Evolutionary conservation across 192 early-diverging fungal species (phyloP).

Genomic region (Entomortierella chlamydospora): DNA sequence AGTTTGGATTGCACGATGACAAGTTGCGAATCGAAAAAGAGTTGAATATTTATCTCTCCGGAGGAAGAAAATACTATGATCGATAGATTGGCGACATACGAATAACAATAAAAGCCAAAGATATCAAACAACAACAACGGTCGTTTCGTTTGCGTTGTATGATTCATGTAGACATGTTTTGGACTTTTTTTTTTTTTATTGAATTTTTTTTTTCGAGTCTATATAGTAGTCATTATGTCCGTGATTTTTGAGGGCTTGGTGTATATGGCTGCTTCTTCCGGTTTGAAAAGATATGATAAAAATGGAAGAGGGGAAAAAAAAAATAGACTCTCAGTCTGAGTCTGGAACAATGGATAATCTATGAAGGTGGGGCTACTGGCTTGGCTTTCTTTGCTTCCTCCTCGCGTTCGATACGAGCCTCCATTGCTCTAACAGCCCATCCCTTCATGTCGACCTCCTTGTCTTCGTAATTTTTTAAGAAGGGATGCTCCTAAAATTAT

Average conservation of each 20-base stretch:
- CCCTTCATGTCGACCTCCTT: slow-evolving; percentile 83
- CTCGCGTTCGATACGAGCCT: slow-evolving; percentile 41
- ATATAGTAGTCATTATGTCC: neutral
- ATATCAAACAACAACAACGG: too few species aligned
- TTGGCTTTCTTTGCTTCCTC: slow-evolving; percentile 25
- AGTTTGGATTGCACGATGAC: slow-evolving; percentile 18
- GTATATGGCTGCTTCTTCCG: neutral
- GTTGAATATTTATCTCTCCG: slow-evolving; percentile 15
- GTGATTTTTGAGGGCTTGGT: neutral
- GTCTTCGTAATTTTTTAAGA: slow-evolving; percentile 73
- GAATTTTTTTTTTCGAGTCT: neutral
- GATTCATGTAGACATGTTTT: too few species aligned
- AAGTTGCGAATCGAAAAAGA: slow-evolving; percentile 19
- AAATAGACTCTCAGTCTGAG: neutral
- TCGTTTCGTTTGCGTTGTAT: too few species aligned
- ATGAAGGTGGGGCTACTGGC: slow-evolving; percentile 19
- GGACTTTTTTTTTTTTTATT: neutral
- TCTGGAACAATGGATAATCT: neutral
- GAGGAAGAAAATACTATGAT: neutral
- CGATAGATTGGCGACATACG: too few species aligned
- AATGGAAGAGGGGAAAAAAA: neutral
- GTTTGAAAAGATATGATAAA: neutral
- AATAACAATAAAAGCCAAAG: too few species aligned
- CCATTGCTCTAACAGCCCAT: slow-evolving; percentile 78
- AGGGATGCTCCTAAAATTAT: slow-evolving; percentile 80